Evolutionary conservation across 306 rosid genomes (phyloP), one percentile per base, ranked within the genome.

Genomic region (Gastrolobium bilobum): DNA sequence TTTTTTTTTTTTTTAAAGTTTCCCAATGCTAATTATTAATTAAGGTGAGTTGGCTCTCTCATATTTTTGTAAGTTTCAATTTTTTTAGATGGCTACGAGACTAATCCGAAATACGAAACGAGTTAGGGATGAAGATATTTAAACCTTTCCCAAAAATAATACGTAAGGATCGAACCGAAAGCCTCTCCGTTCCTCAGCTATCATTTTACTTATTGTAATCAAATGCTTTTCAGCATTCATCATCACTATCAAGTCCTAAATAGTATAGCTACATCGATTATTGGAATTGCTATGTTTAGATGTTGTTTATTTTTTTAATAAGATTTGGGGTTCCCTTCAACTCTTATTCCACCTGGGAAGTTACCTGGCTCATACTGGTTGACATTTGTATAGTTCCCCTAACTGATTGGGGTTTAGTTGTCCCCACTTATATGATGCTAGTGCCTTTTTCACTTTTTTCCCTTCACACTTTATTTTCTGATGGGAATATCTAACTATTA

Each of bases 151-250:
- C 1, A 20, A 20, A 20, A 20, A 20, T 20, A 20, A 20, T 20
- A 20, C 26, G 26, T 20, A 20, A 20, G 26, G 26, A 1, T 20
- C 26, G 26, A 20, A 20, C 26, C 26, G 26, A 20, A 20, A 20
- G 0, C 1, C 26, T 89, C 98, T 66, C 76, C 79, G 83, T 86
- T 86, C 94, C 90, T 90, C 91, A 88, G 87, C 84, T 85, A 84
- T 48, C 88, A 60, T 78, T 85, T 82, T 84, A 51, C 83, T 87
- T 82, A 83, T 64, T 77, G 84, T 61, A 83, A 84, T 83, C 66
- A 85, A 87, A 89, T 92, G 87, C 93, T 83, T 80, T 87, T 83
- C 50, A 78, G 54, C 58, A 71, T 75, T 73, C 58, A 71, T 69
- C 63, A 61, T 73, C 69, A 82, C 66, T 75, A 82, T 53, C 62